phyloP scores from a whole-genome alignment of 352 stramenopile genomes.

The Phytopythium litorale region DNA sequence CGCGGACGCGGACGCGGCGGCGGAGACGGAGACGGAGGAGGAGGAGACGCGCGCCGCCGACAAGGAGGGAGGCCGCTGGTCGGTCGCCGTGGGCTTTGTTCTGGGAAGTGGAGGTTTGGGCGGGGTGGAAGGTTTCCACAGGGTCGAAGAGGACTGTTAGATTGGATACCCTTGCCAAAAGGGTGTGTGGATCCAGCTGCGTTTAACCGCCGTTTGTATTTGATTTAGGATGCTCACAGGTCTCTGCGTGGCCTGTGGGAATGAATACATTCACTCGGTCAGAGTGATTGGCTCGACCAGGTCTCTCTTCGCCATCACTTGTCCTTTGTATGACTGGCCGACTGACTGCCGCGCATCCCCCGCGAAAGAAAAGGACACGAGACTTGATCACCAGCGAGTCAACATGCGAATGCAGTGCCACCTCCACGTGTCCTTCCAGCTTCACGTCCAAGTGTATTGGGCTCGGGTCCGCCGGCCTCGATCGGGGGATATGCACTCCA shows the following conservation, averaged over 20 bases:
- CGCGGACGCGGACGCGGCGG: background rate
- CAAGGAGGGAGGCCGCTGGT: background rate
- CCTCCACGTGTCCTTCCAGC: slow-evolving; percentile 2
- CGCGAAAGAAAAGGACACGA: background rate
- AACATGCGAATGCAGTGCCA: background rate
- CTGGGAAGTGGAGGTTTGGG: background rate
- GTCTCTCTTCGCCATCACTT: background rate
- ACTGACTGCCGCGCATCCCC: slow-evolving; percentile 1
- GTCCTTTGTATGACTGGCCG: background rate
- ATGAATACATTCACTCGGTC: background rate
- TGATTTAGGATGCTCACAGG: background rate
- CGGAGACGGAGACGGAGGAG: background rate
- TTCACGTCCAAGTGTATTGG: background rate
- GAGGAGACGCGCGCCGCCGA: background rate
- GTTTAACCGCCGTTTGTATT: background rate
- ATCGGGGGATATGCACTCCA: background rate
- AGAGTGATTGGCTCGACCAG: background rate
- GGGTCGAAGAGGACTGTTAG: background rate
- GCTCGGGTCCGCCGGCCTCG: background rate
- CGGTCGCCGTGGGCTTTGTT: background rate
- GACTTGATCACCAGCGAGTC: background rate
- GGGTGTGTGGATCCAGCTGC: background rate
- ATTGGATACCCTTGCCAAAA: background rate
- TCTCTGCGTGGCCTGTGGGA: background rate
- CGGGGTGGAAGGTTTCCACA: background rate